Base-by-base conservation (phyloP, 345 rosid species). In the Garcia nutans region DNA sequence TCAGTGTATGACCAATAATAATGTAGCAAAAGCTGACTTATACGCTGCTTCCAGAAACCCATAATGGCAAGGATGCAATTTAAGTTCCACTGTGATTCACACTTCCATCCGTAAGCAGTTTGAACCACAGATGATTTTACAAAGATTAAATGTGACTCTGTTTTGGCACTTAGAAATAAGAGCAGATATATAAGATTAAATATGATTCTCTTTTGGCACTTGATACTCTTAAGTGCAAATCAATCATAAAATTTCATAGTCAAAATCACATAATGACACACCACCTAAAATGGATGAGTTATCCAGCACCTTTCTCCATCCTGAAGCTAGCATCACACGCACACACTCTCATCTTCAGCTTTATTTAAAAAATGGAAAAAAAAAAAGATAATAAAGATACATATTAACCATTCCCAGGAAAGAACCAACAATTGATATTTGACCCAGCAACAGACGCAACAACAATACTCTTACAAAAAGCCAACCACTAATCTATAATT, bases 381-480 rank as follows among this genome's bases (percentile, higher is more conserved):
- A 42, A 42, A 67, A 56, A 42, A 42, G 11, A 33, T 20, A 33
- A 54, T 44, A 47, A 62, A 55, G 63, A 60, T 57, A 59, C 74
- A 63, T 19, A 65, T 45, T 47, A 77, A 54, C 73, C 62, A 67
- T 67, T 77, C 65, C 47, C 49, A 77, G 72, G 63, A 70, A 73
- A 77, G 59, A 80, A 71, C 42, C 82, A 81, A 64, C 49, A 74
- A 72, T 79, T 70, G 55, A 37, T 66, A 82, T 65, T 45, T 79
- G 85, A 84, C 81, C 67, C 2, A 28, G 65, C 61, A 81, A 79
- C 81, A 70, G 75, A 73, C 81, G 20, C 80, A 80, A 74, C 75
- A 74, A 63, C 67, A 76, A 66, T 37, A 28, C 73, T 47, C 31
- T 49, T 15, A 58, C 33, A 9, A 72, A 42, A 70, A 72, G 28